Base-by-base conservation (phyloP, 2,329 filamentous ascomycete species). In the Alternaria alternata region DNA sequence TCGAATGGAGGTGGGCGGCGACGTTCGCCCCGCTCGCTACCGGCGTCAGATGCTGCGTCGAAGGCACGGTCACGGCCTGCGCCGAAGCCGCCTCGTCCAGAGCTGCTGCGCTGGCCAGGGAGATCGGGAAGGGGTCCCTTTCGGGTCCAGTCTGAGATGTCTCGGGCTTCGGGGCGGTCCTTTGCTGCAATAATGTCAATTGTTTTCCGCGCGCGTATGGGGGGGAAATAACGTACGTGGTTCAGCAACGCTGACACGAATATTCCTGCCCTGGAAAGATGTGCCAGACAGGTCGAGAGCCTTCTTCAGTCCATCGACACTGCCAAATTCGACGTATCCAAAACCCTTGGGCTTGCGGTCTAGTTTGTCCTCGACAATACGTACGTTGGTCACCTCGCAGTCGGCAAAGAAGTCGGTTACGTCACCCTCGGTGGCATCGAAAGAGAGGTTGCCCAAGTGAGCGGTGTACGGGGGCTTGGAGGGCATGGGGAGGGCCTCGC, bases 271-370 rank as follows among this genome's bases (percentile, higher is more conserved):
- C 79, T 96, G 91, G 79, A 98, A 94, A 60, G 88, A 89, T 62
- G 88, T 85, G 72, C 93, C 92, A 74, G 94, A 94, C 65, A 95
- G 86, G 60, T 89, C 88, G 66, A 99, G 86, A 57, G 95, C 95
- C 81, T 93, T 91, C 84, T 96, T 96, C 74, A 99, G 84, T 61
- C 94, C 94, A 51, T 98, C 94, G 44, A 95, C 83, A 52, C 88
- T 90, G 68, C 86, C 88, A 75, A 99, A 99, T 80, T 99, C 95
- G 67, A 96, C 94, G 79, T 99, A 99, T 63, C 94, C 95, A 74
- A 99, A 99, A 49, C 95, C 95, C 85, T 99, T 99, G 67, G 95
- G 95, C 75, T 94, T 93, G 80, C 91, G 89, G 77, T 95, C 91
- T 79, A 97, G 86, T 77, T 94, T 95, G 81, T 99, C 96, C 83